Percentiles rank a stretch among this genome's conserved stretches.
These are phyloP conservation scores for Fusarium multiceps DNA, from an alignment of 2,329 filamentous ascomycete species.

Conservation along the genomic window DNA sequence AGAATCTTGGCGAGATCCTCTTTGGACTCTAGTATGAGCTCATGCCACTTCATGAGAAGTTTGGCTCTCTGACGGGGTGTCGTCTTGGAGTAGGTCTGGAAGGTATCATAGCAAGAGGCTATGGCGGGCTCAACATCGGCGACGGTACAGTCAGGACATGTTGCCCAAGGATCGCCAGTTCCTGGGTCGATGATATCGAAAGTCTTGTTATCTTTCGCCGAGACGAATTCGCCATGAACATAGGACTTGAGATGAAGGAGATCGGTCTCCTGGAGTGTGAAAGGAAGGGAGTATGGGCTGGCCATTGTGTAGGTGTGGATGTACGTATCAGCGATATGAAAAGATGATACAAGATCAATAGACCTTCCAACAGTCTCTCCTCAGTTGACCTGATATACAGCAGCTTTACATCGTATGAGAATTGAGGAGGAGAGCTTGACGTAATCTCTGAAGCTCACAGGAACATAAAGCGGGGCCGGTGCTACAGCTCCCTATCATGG, in stretches of 20 bases:
- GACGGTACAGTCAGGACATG: constrained; percentile 4
- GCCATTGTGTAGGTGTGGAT: not conserved
- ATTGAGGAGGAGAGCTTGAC: not conserved
- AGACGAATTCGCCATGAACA: constrained; percentile 4
- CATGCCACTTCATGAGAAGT: constrained; percentile 53
- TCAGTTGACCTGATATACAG: not conserved
- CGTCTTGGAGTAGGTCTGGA: constrained; percentile 51
- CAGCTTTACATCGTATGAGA: not conserved
- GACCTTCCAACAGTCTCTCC: no score
- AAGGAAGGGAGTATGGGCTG: not conserved
- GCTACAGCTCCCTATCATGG: not conserved
- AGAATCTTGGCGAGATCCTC: constrained; percentile 54
- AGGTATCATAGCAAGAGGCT: not conserved
- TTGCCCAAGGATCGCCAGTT: not conserved
- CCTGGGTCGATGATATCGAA: constrained; percentile 18
- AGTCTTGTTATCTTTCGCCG: not conserved
- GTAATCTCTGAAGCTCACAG: not conserved
- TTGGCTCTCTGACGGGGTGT: constrained; percentile 50
- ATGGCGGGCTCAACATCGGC: constrained; percentile 46
- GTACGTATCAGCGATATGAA: not conserved
- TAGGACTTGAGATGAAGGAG: not conserved
- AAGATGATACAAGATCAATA: not conserved
- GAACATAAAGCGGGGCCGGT: not conserved
- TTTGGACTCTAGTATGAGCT: constrained; percentile 44
- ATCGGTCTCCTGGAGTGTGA: not conserved